Conservation (phyloP, 345 rosid genomes). For the Erysimum cheiranthoides region DNA sequence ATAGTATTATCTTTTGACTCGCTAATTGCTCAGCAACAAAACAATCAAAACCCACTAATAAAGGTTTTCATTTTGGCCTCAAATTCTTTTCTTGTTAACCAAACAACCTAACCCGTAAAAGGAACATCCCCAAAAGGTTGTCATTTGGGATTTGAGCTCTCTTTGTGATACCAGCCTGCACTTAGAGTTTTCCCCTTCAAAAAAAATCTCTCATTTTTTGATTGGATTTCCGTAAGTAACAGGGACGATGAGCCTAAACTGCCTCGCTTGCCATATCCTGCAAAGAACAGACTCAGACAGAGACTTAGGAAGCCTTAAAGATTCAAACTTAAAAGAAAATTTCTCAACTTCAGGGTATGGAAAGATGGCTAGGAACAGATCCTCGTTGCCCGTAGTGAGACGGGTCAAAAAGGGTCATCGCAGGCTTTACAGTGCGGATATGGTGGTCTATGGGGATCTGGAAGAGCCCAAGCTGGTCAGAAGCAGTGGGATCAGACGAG, state of each 20-base stretch:
- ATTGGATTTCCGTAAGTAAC: background rate
- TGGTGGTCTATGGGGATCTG: constrained; percentile 23
- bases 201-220: background rate
- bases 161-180: constrained; percentile 14
- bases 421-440: constrained; percentile 48
- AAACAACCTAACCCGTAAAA: constrained; percentile 29
- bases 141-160: constrained; percentile 13
- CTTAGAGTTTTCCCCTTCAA: background rate
- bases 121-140: constrained; percentile 18
- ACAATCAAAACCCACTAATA: constrained; percentile 18
- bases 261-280: constrained; percentile 61
- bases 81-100: constrained; percentile 29
- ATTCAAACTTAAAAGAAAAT: constrained; percentile 58
- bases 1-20: background rate
- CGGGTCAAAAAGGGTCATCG: constrained; percentile 53
- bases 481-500: constrained; percentile 88
- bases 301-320: constrained; percentile 31
- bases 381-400: constrained; percentile 32
- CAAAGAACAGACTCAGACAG: constrained; percentile 44
- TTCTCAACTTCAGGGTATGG: constrained; percentile 39
- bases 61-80: background rate
- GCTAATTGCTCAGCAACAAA: constrained; percentile 5
- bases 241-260: constrained; percentile 62
- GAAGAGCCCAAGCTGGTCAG: constrained; percentile 70
- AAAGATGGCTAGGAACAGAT: constrained; percentile 35